Base-by-base conservation (phyloP, 495 filamentous ascomycete genomes). In the Daldinia caldariorum region DNA sequence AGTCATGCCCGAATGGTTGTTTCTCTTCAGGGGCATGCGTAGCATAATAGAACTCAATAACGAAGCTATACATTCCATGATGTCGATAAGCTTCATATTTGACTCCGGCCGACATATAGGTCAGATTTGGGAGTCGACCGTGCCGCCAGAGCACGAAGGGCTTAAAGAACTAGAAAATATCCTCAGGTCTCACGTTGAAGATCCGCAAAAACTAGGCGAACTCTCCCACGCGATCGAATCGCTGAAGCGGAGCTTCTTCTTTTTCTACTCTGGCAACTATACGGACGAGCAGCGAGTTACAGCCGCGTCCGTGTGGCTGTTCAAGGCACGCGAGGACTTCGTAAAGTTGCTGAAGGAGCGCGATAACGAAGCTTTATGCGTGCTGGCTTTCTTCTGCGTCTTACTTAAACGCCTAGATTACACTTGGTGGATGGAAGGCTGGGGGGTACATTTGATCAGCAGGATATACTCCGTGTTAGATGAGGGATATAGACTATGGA, bases 371-470 rank as follows among this genome's bases (percentile, higher is more conserved):
- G 71, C 78, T 13, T 64, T 84, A 53, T 76, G 76, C 35, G 77
- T 84, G 0, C 74, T 84, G 45, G 73, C 77, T 2, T 81, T 80
- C 58, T 82, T 78, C 55, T 81, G 79, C 66, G 80, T 80, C 31
- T 47, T 82, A 32, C 62, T 79, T 5, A 69, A 76, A 50, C 61
- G 74, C 6, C 29, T 83, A 20, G 79, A 83, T 34, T 73, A 69
- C 49, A 61, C 70, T 2, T 84, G 82, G 82, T 84, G 82, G 80
- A 71, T 80, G 39, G 74, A 80, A 71, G 81, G 79, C 1, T 82
- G 77, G 70, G 77, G 78, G 14, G 50, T 74, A 41, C 80, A 80
- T 55, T 58, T 82, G 12, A 76, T 83, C 10, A 59, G 55, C 20
- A 74, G 71, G 29, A 82, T 83, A 58, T 80, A 78, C 35, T 38